phyloP scores from a whole-genome alignment of 1,284 basidiomycete species.

The Rhodotorula sp. region DNA sequence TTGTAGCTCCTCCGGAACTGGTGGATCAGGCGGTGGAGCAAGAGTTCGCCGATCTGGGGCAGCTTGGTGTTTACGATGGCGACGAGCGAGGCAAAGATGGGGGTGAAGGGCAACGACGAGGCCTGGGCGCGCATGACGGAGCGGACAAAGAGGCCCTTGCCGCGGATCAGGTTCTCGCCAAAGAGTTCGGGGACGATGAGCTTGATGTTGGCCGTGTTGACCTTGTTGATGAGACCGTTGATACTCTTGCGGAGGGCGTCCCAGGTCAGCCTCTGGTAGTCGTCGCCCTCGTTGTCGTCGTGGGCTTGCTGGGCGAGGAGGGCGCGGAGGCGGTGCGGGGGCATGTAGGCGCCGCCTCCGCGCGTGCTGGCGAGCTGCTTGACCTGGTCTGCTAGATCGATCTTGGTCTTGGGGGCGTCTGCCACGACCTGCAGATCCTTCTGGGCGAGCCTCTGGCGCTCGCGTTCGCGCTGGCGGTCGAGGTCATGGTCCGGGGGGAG shows the following conservation, averaged over 20 bases:
- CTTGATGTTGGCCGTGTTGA: conserved; percentile 65
- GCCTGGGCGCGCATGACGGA: conserved; percentile 98
- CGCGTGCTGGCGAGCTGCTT: conserved; percentile 47
- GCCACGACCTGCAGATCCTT: conserved; percentile 61
- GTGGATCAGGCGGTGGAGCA: conserved; percentile 82
- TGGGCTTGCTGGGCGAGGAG: conserved; percentile 76
- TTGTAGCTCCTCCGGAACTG: conserved; percentile 95
- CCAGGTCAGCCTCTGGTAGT: conserved; percentile 95
- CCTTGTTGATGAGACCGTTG: conserved; percentile 98
- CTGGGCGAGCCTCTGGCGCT: conserved; percentile 69
- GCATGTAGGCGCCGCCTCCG: conserved; percentile 94
- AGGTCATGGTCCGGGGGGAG: conserved; percentile 67
- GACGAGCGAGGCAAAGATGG: conserved; percentile 91
- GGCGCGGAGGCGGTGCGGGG: conserved; percentile 85
- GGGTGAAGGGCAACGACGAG: conserved; percentile 93
- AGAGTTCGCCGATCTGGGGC: conserved; percentile 90
- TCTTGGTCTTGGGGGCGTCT: conserved; percentile 39
- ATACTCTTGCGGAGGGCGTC: conserved; percentile 96
- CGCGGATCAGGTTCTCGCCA: conserved; percentile 84
- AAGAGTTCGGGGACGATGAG: conserved; percentile 92
- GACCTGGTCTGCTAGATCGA: conserved; percentile 55
- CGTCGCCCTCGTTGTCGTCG: conserved; percentile 80
- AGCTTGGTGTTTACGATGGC: conserved; percentile 96
- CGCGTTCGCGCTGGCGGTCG: conserved; percentile 67
- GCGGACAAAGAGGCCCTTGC: conserved; percentile 81